phyloP scores from a whole-genome alignment of 352 stramenopile species.

The Globisporangium ultimum region DNA sequence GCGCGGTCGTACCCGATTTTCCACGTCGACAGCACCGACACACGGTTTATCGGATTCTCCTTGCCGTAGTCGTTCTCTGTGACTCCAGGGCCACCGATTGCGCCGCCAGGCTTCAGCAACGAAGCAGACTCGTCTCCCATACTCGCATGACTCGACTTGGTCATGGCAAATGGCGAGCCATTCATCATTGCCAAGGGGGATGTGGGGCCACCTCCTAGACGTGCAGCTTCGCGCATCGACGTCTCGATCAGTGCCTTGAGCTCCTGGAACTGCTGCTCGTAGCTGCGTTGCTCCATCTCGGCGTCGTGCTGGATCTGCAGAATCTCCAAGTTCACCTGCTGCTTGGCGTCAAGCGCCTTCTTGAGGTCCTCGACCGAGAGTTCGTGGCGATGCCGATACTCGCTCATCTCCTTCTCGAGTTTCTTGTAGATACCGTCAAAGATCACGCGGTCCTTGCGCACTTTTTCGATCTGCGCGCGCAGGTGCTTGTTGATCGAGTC shows the following conservation, averaged over 20 bases:
- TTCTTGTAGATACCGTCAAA: constrained; percentile 88
- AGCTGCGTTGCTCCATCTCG: constrained; percentile 50
- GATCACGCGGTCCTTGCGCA: constrained; percentile 63
- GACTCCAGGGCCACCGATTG: neutral
- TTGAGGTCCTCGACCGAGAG: constrained; percentile 39
- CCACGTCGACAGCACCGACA: constrained; percentile 61
- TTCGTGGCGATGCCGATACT: constrained; percentile 47
- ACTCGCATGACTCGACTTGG: too few species aligned
- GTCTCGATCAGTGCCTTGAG: constrained; percentile 54
- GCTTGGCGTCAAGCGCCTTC: constrained; percentile 39
- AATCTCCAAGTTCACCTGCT: constrained; percentile 45
- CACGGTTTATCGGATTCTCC: constrained; percentile 39
- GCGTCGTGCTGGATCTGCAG: constrained; percentile 40
- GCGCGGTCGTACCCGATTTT: constrained; percentile 74
- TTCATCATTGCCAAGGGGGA: neutral
- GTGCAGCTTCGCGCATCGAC: constrained; percentile 29
- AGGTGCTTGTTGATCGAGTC: constrained; percentile 80
- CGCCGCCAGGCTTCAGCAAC: neutral
- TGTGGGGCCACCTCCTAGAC: neutral
- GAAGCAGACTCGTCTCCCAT: constrained; percentile 1
- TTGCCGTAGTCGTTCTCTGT: constrained; percentile 5
- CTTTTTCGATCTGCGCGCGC: constrained; percentile 64
- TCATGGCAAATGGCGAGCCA: neutral
- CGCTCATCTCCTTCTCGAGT: constrained; percentile 66
- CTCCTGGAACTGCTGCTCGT: constrained; percentile 63